These are phyloP conservation scores for Geotrichum australiense DNA, from an alignment of 1,139 yeast genomes.

Conservation along the genomic window DNA sequence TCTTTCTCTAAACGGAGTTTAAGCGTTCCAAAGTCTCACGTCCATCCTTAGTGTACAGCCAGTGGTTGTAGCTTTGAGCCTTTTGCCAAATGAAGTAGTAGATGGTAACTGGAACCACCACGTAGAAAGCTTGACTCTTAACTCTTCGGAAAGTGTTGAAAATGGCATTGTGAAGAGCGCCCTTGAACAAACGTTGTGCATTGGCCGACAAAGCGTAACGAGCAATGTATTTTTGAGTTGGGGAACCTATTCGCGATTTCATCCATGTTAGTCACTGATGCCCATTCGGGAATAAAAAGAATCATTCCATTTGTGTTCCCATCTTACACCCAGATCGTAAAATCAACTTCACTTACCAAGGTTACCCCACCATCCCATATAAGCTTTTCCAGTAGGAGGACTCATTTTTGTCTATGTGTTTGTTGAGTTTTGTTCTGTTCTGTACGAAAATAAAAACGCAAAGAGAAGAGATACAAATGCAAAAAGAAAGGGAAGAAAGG, in stretches of 20 bases:
- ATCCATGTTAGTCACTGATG: too few species aligned
- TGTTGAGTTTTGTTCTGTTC: conserved; percentile 1
- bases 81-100: conserved; percentile 84
- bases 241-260: conserved; percentile 21
- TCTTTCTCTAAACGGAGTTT: too few species aligned
- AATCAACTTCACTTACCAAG: conserved; percentile 34
- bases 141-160: conserved; percentile 95
- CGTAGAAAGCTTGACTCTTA: conserved; percentile 73
- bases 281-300: too few species aligned
- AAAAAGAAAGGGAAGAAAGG: background rate
- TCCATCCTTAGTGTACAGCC: conserved; percentile 96
- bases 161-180: conserved; percentile 74
- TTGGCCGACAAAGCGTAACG: conserved; percentile 83
- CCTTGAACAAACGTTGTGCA: conserved; percentile 89
- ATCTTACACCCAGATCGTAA: background rate
- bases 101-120: conserved; percentile 68
- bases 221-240: conserved; percentile 23
- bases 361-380: conserved; percentile 98
- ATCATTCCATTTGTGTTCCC: too few species aligned
- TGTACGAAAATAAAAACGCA: background rate
- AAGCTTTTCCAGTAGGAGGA: conserved; percentile 70
- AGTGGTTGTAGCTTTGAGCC: conserved; percentile 89
- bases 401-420: conserved; percentile 42
- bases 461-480: conserved; percentile 1
- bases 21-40: conserved; percentile 74